Base-by-base conservation (phyloP, 2,329 filamentous ascomycete genomes). In the Apiospora pterosperma region DNA sequence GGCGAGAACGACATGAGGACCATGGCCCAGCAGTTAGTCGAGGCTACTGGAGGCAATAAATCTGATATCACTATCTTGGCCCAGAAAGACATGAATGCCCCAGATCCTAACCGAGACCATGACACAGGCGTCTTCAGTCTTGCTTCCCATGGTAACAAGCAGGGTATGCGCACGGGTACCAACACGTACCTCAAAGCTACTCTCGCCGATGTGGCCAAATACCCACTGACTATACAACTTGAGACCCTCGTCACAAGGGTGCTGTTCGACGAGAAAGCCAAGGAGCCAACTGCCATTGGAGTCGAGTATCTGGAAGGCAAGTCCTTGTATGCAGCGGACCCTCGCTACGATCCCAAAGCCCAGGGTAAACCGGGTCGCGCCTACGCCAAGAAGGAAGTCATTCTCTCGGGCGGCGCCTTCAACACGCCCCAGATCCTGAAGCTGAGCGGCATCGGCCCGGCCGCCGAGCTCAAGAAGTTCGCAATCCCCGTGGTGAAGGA, bases 401-500 rank as follows among this genome's bases (percentile, higher is more conserved):
- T 86, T 44, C 65, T 85, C 12, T 78, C 80, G 0, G 82, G 80
- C 1, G 84, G 84, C 14, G 74, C 79, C 2, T 82, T 84, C 69
- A 83, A 84, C 70, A 79, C 80, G 4, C 84, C 84, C 0, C 81
- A 84, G 66, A 76, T 86, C 5, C 78, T 86, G 3, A 81, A 83
- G 72, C 76, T 85, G 0, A 83, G 80, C 59, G 84, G 84, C 10
- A 76, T 86, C 31, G 83, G 83, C 0, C 78, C 80, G 1, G 74
- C 73, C 1, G 71, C 74, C 0, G 78, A 81, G 23, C 76, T 87
- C 2, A 62, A 76, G 5, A 70, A 75, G n/a, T 77, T 81, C 62
- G 71, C 78, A 19, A 86, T 86, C 39, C 71, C 77, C 0, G 68
- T 83, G 1, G 65, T 86, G 1, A 76, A 76, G 4, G 77, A 83